Evolutionary conservation across 306 rosid species (phyloP), one percentile per base, ranked within the genome.

Genomic region (Inga oerstediana): DNA sequence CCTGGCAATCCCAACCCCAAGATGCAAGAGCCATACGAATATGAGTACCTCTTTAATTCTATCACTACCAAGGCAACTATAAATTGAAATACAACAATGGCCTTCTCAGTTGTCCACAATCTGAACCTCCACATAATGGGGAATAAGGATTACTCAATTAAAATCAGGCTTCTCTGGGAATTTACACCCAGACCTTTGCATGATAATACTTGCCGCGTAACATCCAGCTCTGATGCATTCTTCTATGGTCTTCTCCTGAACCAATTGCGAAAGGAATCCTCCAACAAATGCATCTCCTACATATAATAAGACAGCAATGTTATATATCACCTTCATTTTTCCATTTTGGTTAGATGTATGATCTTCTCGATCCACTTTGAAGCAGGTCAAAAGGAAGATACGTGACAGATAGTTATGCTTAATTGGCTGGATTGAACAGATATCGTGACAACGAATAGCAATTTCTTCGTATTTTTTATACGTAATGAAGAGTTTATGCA

Each of bases 181-280:
- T 0, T 94, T 90, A 92, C 99, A 96, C 79, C 97, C 97, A 17
- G 97, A 88, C 89, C 97, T 91, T 84, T 94, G 99, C 81, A 94
- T 89, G 73, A 96, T 83, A 76, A 94, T 94, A 82, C 92, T 88
- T 32, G 98, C 84, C 19, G 98, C 99, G 70, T 94, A 96, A 81
- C 89, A 82, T 15, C 98, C 99, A 65, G 95, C 98, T 87, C 82
- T 92, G 74, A 94, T 92, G 43, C 94, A 90, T 58, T 91, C 98
- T 82, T 85, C 94, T 58, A 91, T 89, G 32, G 97, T 86, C 87
- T 54, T 94, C 92, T 74, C 91, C 80, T 78, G 91, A 83, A 93
- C 62, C 22, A 54, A 19, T 20, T 54, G 62, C 19, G 62, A 54
- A 17, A 54, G 62, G 24, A 54, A 54, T 20, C 62, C 45, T 17